phyloP scores from a whole-genome alignment of 208 protist species.

The Tritrichomonas foetus region DNA sequence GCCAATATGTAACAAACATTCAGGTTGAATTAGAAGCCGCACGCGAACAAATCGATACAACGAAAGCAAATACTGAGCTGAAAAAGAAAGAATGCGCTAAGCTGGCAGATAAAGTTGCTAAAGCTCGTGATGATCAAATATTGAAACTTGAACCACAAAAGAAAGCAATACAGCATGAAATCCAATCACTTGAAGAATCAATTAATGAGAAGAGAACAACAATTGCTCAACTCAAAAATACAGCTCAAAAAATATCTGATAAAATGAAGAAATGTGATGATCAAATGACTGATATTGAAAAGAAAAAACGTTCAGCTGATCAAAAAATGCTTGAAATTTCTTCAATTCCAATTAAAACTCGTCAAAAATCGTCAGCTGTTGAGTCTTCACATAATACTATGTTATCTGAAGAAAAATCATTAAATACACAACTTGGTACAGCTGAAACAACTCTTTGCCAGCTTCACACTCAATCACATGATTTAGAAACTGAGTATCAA shows the following conservation, averaged over 20 bases:
- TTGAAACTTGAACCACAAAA: constrained; percentile 2
- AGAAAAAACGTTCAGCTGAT: not conserved
- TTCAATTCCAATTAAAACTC: not conserved
- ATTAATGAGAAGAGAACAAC: not conserved
- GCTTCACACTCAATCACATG: not conserved
- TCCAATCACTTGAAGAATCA: not conserved
- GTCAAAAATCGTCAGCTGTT: not conserved
- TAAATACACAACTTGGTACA: not conserved
- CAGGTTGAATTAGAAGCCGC: not conserved
- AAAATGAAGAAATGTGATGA: not conserved
- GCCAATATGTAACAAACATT: not conserved
- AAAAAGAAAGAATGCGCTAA: constrained; percentile 29
- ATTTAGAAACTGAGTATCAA: constrained; percentile 31
- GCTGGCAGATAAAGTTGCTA: not conserved
- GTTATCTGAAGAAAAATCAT: constrained; percentile 2
- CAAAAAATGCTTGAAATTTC: constrained; percentile 18
- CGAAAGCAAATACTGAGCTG: not conserved
- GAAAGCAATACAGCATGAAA: not conserved
- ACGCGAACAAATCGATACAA: not conserved
- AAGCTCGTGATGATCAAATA: not conserved
- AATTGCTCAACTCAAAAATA: not conserved
- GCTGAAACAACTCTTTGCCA: not conserved
- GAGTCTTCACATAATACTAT: constrained; percentile 25
- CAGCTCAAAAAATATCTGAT: not conserved
- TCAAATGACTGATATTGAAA: not conserved